Evolutionary conservation across 371 early-diverging fungal genomes (phyloP), one percentile per base, ranked within the genome.

Genomic region (Mortierella sp.): DNA sequence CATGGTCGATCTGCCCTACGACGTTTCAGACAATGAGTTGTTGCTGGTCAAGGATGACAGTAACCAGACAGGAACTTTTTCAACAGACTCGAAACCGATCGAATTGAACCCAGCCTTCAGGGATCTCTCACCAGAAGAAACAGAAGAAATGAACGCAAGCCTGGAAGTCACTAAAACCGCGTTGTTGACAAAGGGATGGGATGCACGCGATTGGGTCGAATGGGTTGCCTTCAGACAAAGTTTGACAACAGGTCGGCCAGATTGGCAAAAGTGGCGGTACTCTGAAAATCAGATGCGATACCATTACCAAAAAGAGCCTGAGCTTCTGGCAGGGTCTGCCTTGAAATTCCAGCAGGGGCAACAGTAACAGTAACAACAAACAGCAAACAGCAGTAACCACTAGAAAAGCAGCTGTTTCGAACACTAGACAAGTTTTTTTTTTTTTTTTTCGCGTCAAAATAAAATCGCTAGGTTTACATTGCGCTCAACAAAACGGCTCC

Each of bases 1-100:
- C n/a, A 72, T 68, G 68, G 80, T 80, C 3, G 80, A 80, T 62
- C 40, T 80, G 51, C 75, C 75, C 1, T 80, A 80, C 32, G 80
- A 75, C 39, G 18, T 64, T 40, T 70, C 72, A 16, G 80, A 72
- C 59, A 80, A 80, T 37, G 66, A 68, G 43, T 22, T 45, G 45
- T 18, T 80, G 26, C 20, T 75, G 64, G 62, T 75, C 28, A 72
- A 57, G 18, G 59, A 58, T 3, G 66, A 40, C 9, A 16, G 32
- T 5, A 57, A 68, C 12, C 60, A 35, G 11, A 72, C 75, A 2
- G 80, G 80, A 26, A 80, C 80, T 0, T 75, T 59, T 39, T 75
- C 80, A 0, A 54, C 5, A 10, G 72, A 80, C 43, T 80, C 80
- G 4, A 75, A 70, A 32, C 75, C 69, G 5, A 68, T 80, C 11